phyloP scores from a whole-genome alignment of 352 stramenopile genomes.

The Hyaloperonospora brassicae region DNA sequence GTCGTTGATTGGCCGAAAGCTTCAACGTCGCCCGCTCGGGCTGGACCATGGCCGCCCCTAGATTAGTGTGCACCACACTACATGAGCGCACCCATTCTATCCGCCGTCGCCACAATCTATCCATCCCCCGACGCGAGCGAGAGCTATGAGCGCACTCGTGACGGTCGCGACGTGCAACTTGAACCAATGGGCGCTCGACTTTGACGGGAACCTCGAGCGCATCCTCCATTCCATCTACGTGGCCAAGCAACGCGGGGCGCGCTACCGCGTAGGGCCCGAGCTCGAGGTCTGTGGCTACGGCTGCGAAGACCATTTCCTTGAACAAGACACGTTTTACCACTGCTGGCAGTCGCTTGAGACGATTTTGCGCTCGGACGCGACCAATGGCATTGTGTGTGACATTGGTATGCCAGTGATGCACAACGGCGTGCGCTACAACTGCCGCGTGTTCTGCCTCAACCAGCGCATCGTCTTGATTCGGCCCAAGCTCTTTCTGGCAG shows the following conservation, averaged over 20 bases:
- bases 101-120: no score
- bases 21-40: no score
- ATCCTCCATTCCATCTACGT: constrained; percentile 86
- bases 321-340: constrained; percentile 97
- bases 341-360: constrained; percentile 92
- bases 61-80: no score
- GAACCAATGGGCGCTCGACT: constrained; percentile 98
- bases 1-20: no score
- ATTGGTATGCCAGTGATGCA: constrained; percentile 97
- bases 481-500: constrained; percentile 90
- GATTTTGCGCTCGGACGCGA: constrained; percentile 83
- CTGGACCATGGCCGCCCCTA: no score
- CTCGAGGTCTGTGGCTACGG: constrained; percentile 97
- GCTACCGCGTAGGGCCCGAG: constrained; percentile 93
- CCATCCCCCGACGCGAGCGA: no score
- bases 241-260: constrained; percentile 81
- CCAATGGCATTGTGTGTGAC: constrained; percentile 93
- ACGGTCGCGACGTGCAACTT: constrained; percentile 97
- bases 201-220: constrained; percentile 95
- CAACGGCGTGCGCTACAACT: constrained; percentile 96
- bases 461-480: constrained; percentile 92
- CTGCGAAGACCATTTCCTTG: constrained; percentile 98
- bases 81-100: no score
- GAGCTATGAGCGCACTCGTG: constrained; percentile 85
- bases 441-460: constrained; percentile 92